A percentile compares a stretch with the other conserved stretches of the same genome.
These are phyloP conservation scores for Hansenula lynferdii DNA, from an alignment of 1,139 yeast species.

Conservation along the genomic window DNA sequence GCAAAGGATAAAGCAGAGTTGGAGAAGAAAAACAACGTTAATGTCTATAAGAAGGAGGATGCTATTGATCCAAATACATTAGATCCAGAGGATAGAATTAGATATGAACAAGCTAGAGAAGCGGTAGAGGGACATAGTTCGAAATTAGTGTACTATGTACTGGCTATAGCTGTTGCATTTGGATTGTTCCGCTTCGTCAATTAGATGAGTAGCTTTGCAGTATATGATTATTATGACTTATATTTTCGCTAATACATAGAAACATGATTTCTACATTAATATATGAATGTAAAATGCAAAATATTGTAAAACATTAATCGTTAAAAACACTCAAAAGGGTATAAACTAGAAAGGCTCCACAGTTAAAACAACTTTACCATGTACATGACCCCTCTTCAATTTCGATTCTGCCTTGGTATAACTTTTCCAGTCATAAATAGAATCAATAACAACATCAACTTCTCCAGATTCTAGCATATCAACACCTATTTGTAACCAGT, in stretches of 20 bases:
- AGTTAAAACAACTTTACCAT: constrained; percentile 57
- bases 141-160: constrained; percentile 25
- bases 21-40: constrained; percentile 6
- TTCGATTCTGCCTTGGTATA: constrained; percentile 46
- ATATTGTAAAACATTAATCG: too few relatives aligned
- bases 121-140: constrained; percentile 12
- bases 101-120: constrained; percentile 25
- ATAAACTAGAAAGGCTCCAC: constrained; percentile 36
- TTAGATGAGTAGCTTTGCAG: too few relatives aligned
- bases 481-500: constrained; percentile 30
- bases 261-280: too few relatives aligned
- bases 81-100: constrained; percentile 45
- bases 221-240: background rate
- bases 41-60: constrained; percentile 12
- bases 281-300: too few relatives aligned
- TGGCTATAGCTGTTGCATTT: constrained; percentile 27
- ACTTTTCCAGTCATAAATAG: constrained; percentile 47
- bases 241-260: background rate
- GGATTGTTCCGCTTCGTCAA: constrained; percentile 19
- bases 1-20: constrained; percentile 9
- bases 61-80: constrained; percentile 26
- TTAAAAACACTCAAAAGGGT: too few relatives aligned
- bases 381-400: constrained; percentile 46
- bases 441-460: constrained; percentile 44
- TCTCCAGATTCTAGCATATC: constrained; percentile 39